Conservation (phyloP, 345 rosid species). For the Hibiscus tridactylites region DNA sequence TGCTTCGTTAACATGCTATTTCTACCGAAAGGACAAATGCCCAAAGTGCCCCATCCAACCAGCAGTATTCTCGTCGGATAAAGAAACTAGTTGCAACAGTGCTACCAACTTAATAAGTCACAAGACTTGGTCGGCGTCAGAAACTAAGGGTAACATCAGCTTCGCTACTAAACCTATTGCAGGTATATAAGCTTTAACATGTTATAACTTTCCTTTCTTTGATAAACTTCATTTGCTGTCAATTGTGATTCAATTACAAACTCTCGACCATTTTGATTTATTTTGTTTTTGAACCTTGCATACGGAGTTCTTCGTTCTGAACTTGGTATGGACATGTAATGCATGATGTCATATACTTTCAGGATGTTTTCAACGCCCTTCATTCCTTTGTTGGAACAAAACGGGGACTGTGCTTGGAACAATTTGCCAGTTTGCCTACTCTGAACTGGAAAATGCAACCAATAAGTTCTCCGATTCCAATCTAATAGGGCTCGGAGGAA, state of each 20-base stretch:
- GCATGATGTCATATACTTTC: slow-evolving; percentile 11
- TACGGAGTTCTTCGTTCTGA: background rate
- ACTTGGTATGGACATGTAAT: slow-evolving; percentile 10
- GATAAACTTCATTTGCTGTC: background rate
- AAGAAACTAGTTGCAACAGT: slow-evolving; percentile 70
- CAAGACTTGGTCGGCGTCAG: slow-evolving; percentile 38
- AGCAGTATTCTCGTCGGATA: slow-evolving; percentile 54
- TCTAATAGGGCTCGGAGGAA: slow-evolving; percentile 81
- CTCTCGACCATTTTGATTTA: background rate
- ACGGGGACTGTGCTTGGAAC: slow-evolving; percentile 46
- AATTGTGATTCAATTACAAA: background rate
- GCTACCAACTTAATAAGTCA: slow-evolving; percentile 60
- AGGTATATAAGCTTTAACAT: slow-evolving; percentile 25
- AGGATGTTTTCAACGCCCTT: slow-evolving; percentile 63
- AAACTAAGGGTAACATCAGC: slow-evolving; percentile 28
- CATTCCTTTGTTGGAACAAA: slow-evolving; percentile 40
- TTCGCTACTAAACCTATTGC: slow-evolving; percentile 28
- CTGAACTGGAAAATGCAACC: slow-evolving; percentile 71
- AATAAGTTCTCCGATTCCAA: slow-evolving; percentile 61
- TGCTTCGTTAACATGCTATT: slow-evolving; percentile 47
- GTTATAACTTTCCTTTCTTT: background rate
- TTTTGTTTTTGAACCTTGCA: background rate
- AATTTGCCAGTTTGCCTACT: slow-evolving; percentile 53
- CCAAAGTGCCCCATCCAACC: slow-evolving; percentile 29
- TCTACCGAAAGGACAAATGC: slow-evolving; percentile 43